Evolutionary conservation across 495 filamentous ascomycete genomes (phyloP), one percentile per base, ranked within the genome.

Genomic region (Neurospora sp.): DNA sequence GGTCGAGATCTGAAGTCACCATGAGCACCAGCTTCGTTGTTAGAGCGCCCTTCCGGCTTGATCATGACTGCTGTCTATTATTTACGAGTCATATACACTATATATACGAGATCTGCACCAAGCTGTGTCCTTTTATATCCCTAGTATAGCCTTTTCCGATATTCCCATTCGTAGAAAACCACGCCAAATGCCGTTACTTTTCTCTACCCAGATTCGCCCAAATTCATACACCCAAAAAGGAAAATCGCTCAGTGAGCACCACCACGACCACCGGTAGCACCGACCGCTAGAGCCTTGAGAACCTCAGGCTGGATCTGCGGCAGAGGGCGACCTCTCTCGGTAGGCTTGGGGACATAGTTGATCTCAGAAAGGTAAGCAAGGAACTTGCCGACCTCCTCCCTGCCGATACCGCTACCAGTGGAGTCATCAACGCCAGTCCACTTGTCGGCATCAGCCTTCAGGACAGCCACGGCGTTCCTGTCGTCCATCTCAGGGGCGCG

Each of bases 401-500:
- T 85, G n/a, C 83, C 88, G 3, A 95, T 89, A 48, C 87, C 89
- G 16, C 86, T 84, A 11, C 91, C 92, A 1, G 85, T 86, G 39
- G 87, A 89, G 39, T 83, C 84, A 77, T 94, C 91, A 23, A 90
- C 82, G 10, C 87, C 88, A 3, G 90, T 91, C 86, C 87, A 92
- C 48, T 76, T 76, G 41, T 84, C 79, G 0, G 85, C 85, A 78
- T 95, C 91, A 0, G 84, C 81, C 73, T 85, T 86, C 37, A 97
- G 82, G 0, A 92, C 85, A 1, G 83, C 80, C 0, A 86, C 85
- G 3, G 94, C 89, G 75, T 96, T 94, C 18, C 80, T 78, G 76
- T 97, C 93, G 72, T 93, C 92, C 31, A 98, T 85, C 78, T 93
- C 92, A 0, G 93, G 94, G 1, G 94, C 93, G 72, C 89, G 90